phyloP scores from a whole-genome alignment of 345 rosid genomes.

The Murraya paniculata region DNA sequence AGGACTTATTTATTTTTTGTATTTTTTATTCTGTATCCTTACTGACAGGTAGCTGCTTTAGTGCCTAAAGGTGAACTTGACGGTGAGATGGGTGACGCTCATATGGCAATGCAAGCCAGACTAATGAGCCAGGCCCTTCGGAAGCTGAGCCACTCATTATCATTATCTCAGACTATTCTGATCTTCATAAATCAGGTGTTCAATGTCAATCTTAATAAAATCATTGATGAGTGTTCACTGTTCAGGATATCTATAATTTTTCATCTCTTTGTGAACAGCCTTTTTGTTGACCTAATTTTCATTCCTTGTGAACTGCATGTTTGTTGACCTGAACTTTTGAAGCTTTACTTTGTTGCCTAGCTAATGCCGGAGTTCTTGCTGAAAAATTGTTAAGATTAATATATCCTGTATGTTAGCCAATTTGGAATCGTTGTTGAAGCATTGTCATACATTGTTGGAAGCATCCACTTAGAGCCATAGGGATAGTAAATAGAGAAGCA shows the following conservation, averaged over 20 bases:
- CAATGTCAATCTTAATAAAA: background rate
- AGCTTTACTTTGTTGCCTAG: background rate
- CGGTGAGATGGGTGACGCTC: constrained; percentile 99
- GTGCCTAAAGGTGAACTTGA: constrained; percentile 98
- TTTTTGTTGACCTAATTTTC: background rate
- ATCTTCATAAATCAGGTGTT: constrained; percentile 84
- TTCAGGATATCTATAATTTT: background rate
- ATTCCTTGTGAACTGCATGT: background rate
- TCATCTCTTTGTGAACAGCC: background rate
- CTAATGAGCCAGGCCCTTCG: constrained; percentile 99
- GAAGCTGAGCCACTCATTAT: constrained; percentile 89
- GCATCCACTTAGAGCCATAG: background rate
- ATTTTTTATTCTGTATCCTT: constrained; percentile 2
- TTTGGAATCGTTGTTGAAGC: background rate
- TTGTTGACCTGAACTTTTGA: background rate
- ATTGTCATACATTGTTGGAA: background rate
- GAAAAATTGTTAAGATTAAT: background rate
- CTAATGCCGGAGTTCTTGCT: background rate
- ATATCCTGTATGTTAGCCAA: background rate
- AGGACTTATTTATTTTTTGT: background rate
- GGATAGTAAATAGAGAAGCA: background rate
- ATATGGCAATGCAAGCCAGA: constrained; percentile 99
- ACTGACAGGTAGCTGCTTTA: constrained; percentile 90
- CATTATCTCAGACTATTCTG: constrained; percentile 72
- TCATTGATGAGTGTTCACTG: background rate